Percentiles rank a stretch among this genome's conserved stretches.
Evolutionary conservation across 805 yeast genomes (phyloP).

Genomic region (Vanderwaltozyma polyspora): DNA sequence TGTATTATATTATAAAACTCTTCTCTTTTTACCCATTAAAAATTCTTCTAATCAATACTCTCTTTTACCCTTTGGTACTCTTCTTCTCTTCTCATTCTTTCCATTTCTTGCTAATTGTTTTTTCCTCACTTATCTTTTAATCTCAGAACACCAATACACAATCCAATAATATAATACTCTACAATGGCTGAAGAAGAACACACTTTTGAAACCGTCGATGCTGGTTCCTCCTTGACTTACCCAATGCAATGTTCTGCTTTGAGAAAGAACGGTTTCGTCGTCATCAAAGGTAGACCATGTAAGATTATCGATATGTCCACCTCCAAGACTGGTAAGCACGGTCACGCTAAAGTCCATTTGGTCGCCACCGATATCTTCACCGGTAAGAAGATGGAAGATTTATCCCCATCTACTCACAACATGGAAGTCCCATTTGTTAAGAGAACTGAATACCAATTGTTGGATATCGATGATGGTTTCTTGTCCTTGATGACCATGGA

Average conservation of each 20-base stretch:
- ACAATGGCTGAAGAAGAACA: conserved; percentile 38
- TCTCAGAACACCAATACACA: not conserved
- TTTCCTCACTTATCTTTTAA: no score
- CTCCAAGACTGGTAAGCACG: conserved; percentile 99
- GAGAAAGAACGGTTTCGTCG: conserved; percentile 99
- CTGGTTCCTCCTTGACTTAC: conserved; percentile 97
- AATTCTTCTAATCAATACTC: no score
- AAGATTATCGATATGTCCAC: conserved; percentile 99
- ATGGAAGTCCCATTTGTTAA: conserved; percentile 98
- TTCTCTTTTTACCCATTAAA: no score
- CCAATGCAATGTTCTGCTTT: conserved; percentile 99
- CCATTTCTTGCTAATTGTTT: not conserved
- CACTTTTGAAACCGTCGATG: conserved; percentile 94
- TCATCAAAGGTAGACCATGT: conserved; percentile 98
- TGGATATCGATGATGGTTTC: conserved; percentile 98
- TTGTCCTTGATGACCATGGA: conserved; percentile 91
- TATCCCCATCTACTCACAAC: conserved; percentile 99
- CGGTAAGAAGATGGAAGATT: conserved; percentile 97
- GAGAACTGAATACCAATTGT: conserved; percentile 93
- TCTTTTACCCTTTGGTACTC: no score
- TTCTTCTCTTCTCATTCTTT: no score
- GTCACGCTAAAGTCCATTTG: conserved; percentile 99
- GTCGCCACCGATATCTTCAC: conserved; percentile 99
- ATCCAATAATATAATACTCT: not conserved
- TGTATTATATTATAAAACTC: no score